These are phyloP conservation scores for Exophiala sideris DNA, from an alignment of 2,329 filamentous ascomycete species.

Conservation along the genomic window DNA sequence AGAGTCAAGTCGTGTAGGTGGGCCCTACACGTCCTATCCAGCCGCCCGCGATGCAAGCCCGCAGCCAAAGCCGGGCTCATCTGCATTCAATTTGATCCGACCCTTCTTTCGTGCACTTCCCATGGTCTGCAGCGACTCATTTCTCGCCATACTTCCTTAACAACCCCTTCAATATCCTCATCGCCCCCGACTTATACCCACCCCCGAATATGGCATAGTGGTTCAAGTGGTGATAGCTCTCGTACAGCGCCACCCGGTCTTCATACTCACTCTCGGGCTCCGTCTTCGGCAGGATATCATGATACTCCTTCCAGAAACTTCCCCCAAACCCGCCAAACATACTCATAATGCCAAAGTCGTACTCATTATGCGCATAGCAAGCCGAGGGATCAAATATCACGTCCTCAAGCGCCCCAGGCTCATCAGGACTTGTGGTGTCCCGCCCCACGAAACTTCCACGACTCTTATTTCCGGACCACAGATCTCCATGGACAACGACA, in stretches of 20 bases:
- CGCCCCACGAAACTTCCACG: constrained; percentile 58
- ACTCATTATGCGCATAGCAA: constrained; percentile 84
- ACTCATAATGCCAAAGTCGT: constrained; percentile 87
- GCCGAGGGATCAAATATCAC: constrained; percentile 79
- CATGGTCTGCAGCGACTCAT: too few relatives aligned
- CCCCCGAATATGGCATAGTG: constrained; percentile 83
- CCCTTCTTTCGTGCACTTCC: too few relatives aligned
- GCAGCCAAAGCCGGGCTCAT: too few relatives aligned
- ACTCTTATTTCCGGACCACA: constrained; percentile 87
- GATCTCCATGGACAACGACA: constrained; percentile 81
- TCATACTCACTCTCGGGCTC: constrained; percentile 79
- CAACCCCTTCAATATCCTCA: constrained; percentile 74
- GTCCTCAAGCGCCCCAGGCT: constrained; percentile 57
- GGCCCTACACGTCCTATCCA: too few relatives aligned
- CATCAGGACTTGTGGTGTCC: constrained; percentile 28
- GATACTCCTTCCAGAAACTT: constrained; percentile 74
- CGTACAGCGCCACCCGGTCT: constrained; percentile 78
- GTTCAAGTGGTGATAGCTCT: constrained; percentile 88
- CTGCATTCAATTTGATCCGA: too few relatives aligned
- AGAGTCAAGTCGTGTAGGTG: too few relatives aligned
- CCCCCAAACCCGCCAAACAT: constrained; percentile 89
- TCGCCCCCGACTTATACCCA: constrained; percentile 70
- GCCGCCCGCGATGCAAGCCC: too few relatives aligned
- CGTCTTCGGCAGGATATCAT: constrained; percentile 68
- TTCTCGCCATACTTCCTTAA: constrained; percentile 64